These are phyloP conservation scores for Fusarium cicatricum DNA, from an alignment of 2,329 filamentous ascomycete genomes.

Conservation along the genomic window DNA sequence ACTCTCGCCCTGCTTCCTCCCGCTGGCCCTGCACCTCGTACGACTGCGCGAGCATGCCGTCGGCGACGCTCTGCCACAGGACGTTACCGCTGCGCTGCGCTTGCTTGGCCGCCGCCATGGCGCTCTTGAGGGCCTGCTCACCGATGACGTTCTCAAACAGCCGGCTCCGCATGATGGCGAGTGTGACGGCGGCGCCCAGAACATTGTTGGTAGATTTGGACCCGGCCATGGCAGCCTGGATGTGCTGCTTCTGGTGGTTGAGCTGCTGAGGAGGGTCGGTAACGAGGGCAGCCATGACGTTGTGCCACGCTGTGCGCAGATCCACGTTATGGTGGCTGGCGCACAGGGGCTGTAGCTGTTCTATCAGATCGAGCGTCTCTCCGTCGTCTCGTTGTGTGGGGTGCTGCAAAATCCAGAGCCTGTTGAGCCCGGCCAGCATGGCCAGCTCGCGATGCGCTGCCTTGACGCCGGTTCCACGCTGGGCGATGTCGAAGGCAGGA, in stretches of 20 bases:
- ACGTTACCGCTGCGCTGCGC: conserved; percentile 75
- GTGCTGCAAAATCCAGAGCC: conserved; percentile 76
- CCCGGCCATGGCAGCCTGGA: conserved; percentile 75
- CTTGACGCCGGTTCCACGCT: conserved; percentile 49
- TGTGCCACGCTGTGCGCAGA: conserved; percentile 78
- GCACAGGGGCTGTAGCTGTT: conserved; percentile 73
- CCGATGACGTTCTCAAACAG: conserved; percentile 87
- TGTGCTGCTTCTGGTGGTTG: conserved; percentile 79
- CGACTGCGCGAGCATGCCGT: conserved; percentile 79
- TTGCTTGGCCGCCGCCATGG: conserved; percentile 72
- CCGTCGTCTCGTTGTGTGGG: conserved; percentile 64
- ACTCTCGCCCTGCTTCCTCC: conserved; percentile 52
- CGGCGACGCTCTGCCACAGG: conserved; percentile 82
- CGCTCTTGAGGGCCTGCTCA: conserved; percentile 80
- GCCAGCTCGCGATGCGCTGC: conserved; percentile 69
- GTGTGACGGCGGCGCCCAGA: conserved; percentile 81
- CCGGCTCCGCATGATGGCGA: conserved; percentile 84
- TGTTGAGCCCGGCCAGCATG: conserved; percentile 73
- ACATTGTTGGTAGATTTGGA: conserved; percentile 76
- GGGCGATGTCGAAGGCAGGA: conserved; percentile 59
- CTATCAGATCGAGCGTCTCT: conserved; percentile 67
- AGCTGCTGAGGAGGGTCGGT: conserved; percentile 71
- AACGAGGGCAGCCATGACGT: conserved; percentile 74
- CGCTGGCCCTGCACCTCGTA: conserved; percentile 75
- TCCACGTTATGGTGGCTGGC: conserved; percentile 74